phyloP scores from a whole-genome alignment of 371 early-diverging fungal genomes.

The Mortierella sp. region DNA sequence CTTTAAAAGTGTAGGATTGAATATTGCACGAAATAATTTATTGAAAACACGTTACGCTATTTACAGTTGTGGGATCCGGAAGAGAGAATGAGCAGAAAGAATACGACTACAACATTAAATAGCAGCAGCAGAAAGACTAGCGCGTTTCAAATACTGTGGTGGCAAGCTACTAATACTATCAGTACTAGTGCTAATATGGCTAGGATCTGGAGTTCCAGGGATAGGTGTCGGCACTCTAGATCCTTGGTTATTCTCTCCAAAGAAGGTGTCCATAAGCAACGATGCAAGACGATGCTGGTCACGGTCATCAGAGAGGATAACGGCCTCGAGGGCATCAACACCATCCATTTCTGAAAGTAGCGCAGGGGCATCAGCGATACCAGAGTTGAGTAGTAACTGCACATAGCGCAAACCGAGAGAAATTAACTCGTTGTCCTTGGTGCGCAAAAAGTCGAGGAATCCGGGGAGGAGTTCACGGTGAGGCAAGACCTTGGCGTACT shows the following conservation, averaged over 20 bases:
- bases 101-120: background rate
- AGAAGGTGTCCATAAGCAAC: conserved; percentile 56
- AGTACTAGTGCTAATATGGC: background rate
- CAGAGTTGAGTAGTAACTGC: conserved; percentile 60
- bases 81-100: background rate
- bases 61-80: background rate
- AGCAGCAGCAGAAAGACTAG: conserved; percentile 32
- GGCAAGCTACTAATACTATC: conserved; percentile 20
- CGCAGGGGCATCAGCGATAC: conserved; percentile 40
- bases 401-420: conserved; percentile 63
- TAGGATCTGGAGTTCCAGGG: conserved; percentile 47
- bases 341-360: conserved; percentile 41
- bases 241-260: conserved; percentile 57
- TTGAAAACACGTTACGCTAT: background rate
- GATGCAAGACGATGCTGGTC: conserved; percentile 57
- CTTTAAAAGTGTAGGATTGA: no score
- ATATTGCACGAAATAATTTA: no score
- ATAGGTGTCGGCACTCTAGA: conserved; percentile 53
- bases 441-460: conserved; percentile 65
- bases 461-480: conserved; percentile 65
- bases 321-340: conserved; percentile 57
- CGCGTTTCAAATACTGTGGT: conserved; percentile 46
- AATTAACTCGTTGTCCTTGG: conserved; percentile 63
- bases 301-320: conserved; percentile 50
- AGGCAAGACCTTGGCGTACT: conserved; percentile 60